Evolutionary conservation across 805 yeast genomes (phyloP), one percentile per base, ranked within the genome.

Genomic region (Ogataea thermomethanolica): DNA sequence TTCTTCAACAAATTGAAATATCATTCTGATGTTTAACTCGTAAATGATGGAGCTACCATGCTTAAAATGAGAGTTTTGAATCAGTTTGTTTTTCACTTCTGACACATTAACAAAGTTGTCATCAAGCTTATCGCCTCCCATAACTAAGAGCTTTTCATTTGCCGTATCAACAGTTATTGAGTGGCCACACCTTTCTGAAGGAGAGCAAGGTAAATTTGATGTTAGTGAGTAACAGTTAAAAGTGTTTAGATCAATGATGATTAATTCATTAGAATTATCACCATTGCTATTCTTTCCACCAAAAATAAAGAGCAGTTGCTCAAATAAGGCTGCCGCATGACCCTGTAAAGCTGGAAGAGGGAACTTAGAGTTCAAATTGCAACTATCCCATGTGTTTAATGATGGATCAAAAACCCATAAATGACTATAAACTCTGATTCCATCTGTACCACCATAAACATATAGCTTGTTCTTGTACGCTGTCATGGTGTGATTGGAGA

Each of bases 141-240:
- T 81, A 11, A 91, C 76, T 9, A 90, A 58, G 25, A 91, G 56
- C 62, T 81, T 85, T 54, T 86, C 78, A 45, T 76, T 77, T 20
- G 71, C 75, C 35, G 81, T 69, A 41, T 84, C 61, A 38, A 78
- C 81, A 1, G 97, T 80, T 64, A 91, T 67, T 7, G 95, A 79
- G 63, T 93, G 99, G 8, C 98, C 98, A 46, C 91, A 85, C 52
- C 97, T 77, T 10, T 93, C 79, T 32, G 90, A 85, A 1, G 96
- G 95, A 27, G 72, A 68, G 29, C 65, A 63, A 7, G 58, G 72
- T 50, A 61, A 73, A 59, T 66, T 62, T 29, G 67, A 66, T 51
- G 67, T 70, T 2, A 67, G 55, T 26, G 61, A 60, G 55, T 77
- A 80, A 93, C 96, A 89, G 34, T 78, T 76, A 34, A 74, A 70